A percentile compares a stretch with the other conserved stretches of the same genome.
Conservation (phyloP, 345 rosid genomes). For the Conringia planisiliqua region DNA sequence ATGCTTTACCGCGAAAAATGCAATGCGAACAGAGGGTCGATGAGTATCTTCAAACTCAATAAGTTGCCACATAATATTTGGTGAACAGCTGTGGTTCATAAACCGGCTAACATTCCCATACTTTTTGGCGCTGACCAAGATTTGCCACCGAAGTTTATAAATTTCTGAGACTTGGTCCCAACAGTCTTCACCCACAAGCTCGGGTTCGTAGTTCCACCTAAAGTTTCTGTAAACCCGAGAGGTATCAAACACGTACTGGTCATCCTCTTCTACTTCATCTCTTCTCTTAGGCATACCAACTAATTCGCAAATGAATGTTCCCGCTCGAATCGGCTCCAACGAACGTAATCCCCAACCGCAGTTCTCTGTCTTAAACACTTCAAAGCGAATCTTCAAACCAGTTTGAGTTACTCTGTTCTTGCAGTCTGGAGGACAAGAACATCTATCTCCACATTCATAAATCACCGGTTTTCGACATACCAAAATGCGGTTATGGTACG, state of each 20-base stretch:
- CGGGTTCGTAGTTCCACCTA: slow-evolving; percentile 24
- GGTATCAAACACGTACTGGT: slow-evolving; percentile 53
- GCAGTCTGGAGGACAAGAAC: slow-evolving; percentile 39
- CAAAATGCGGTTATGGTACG: slow-evolving; percentile 17
- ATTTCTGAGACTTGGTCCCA: slow-evolving; percentile 22
- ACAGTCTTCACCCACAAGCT: slow-evolving; percentile 1
- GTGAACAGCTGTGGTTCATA: slow-evolving; percentile 45
- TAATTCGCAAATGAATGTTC: slow-evolving; percentile 50
- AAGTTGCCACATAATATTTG: slow-evolving; percentile 53
- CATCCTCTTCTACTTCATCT: slow-evolving; percentile 1
- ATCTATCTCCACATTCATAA: slow-evolving; percentile 44
- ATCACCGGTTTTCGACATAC: slow-evolving; percentile 27
- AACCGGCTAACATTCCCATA: slow-evolving; percentile 64
- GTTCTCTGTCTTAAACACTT: slow-evolving; percentile 41
- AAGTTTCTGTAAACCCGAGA: slow-evolving; percentile 25
- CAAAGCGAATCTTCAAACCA: slow-evolving; percentile 38
- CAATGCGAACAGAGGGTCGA: slow-evolving; percentile 28
- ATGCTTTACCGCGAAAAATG: slow-evolving; percentile 37
- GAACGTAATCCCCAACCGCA: slow-evolving; percentile 53
- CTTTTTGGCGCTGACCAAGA: slow-evolving; percentile 49
- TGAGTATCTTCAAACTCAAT: slow-evolving; percentile 22
- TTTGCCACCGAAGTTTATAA: slow-evolving; percentile 39
- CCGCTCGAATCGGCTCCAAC: slow-evolving; percentile 37
- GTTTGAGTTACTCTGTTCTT: slow-evolving; percentile 34
- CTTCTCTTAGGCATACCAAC: slow-evolving; percentile 25